phyloP scores from a whole-genome alignment of 2,329 filamentous ascomycete genomes.

The Penicillium expansum region DNA sequence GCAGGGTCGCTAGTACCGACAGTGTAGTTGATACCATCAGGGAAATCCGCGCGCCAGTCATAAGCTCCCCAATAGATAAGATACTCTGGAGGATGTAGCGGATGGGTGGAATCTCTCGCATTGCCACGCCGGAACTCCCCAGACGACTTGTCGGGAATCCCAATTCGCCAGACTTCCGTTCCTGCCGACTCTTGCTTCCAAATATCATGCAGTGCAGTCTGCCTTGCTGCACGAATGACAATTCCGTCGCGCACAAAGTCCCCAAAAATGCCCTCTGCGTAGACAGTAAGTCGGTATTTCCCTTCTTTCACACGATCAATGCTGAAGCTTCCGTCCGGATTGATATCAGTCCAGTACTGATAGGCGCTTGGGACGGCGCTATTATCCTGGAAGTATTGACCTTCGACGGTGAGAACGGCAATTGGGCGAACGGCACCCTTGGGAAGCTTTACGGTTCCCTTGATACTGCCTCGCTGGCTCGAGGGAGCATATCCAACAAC shows the following conservation, averaged over 20 bases:
- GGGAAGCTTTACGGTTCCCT: conserved; percentile 53
- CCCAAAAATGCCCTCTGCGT: conserved; percentile 62
- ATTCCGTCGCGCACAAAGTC: conserved; percentile 56
- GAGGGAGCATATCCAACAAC: conserved; percentile 60
- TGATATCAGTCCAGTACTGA: conserved; percentile 62
- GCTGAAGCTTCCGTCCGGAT: conserved; percentile 47
- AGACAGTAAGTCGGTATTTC: conserved; percentile 61
- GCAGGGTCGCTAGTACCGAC: conserved; percentile 53
- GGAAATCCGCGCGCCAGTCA: conserved; percentile 60
- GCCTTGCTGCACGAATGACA: conserved; percentile 44
- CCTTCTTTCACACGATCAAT: conserved; percentile 58
- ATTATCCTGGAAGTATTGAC: conserved; percentile 59
- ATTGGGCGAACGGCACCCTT: conserved; percentile 51
- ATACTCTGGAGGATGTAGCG: conserved; percentile 56
- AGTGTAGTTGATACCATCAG: conserved; percentile 56
- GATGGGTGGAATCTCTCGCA: conserved; percentile 48
- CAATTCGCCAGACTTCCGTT: conserved; percentile 61
- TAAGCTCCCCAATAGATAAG: conserved; percentile 61
- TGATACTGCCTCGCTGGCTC: conserved; percentile 51
- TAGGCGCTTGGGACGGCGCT: conserved; percentile 54
- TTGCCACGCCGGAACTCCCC: conserved; percentile 62
- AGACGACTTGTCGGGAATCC: conserved; percentile 59
- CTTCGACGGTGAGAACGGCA: conserved; percentile 54
- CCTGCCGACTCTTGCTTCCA: conserved; percentile 59
- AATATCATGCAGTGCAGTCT: conserved; percentile 37